Base-by-base conservation (phyloP, 805 yeast genomes). In the Candida ortonii region DNA sequence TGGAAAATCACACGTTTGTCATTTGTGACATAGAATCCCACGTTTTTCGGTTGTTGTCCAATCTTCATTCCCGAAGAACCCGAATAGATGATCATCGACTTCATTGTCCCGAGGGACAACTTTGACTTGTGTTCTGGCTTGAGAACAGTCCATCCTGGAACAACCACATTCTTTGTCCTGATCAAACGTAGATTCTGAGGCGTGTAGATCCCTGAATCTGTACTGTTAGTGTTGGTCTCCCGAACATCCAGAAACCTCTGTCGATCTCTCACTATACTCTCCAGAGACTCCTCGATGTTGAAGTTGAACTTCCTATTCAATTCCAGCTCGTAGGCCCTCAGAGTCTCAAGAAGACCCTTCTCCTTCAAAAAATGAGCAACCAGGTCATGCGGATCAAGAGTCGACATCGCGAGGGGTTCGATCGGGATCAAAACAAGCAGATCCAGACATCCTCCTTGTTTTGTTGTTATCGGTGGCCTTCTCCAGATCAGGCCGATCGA, bases 361-460 rank as follows among this genome's bases (percentile, higher is more conserved):
- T 66, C 59, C 18, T 65, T 53, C n/a, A 83, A 64, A 44, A 73
- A 82, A 19, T 77, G 75, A 0, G 84, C 87, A 9, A 83, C 64
- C 20, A 80, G 54, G 2, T 61, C 46, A 30, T 57, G 43, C 8
- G 46, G 35, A 25, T 27, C n/a, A 19, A 18, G 20, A 19, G 31
- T 13, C 35, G 30, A 30, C 11, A 11, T 8, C 7, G 22, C 11
- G 10, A 20, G 7, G 22, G 11, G 22, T 20, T 7, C 7, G 22
- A 20, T 20, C n/a, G n/a, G n/a, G n/a, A n/a, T n/a, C n/a, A n/a
- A n/a, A n/a, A n/a, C n/a, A n/a, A n/a, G n/a, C n/a, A n/a, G n/a
- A n/a, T n/a, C n/a, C n/a, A n/a, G n/a, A n/a, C n/a, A n/a, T n/a
- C n/a, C n/a, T n/a, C n/a, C n/a, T n/a, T n/a, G n/a, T n/a, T n/a